These are phyloP conservation scores for Elongisporangium undulatum DNA, from an alignment of 352 stramenopile species.

Conservation along the genomic window DNA sequence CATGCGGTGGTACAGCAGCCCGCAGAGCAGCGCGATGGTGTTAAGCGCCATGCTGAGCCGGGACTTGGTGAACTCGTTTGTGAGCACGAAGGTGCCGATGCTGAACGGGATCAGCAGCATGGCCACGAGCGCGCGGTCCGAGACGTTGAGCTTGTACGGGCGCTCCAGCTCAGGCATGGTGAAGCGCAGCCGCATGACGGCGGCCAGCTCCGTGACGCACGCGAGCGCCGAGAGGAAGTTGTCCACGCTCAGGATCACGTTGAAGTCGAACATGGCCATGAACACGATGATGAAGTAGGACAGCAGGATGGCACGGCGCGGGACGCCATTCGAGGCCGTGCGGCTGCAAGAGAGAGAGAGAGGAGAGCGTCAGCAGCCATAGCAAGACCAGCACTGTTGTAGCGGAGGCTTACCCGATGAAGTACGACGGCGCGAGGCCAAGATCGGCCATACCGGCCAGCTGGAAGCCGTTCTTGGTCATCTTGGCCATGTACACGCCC, in stretches of 20 bases:
- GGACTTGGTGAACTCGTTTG: constrained; percentile 68
- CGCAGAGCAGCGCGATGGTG: constrained; percentile 35
- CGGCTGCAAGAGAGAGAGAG: constrained; percentile 23
- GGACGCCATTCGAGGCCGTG: constrained; percentile 44
- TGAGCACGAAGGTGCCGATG: constrained; percentile 55
- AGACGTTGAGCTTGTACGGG: constrained; percentile 73
- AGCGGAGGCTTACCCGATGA: constrained; percentile 85
- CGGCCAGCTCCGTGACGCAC: constrained; percentile 89
- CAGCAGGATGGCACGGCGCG: constrained; percentile 71
- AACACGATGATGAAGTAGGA: constrained; percentile 86
- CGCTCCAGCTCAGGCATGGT: constrained; percentile 62
- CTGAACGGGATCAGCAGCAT: constrained; percentile 50
- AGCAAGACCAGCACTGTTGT: constrained; percentile 9
- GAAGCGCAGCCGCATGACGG: constrained; percentile 88
- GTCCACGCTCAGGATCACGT: constrained; percentile 87
- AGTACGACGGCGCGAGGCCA: constrained; percentile 83
- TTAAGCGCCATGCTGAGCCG: constrained; percentile 49
- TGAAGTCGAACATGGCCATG: constrained; percentile 86
- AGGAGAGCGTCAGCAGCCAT: background rate
- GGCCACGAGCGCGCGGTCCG: constrained; percentile 36
- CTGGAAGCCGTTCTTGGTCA: constrained; percentile 92
- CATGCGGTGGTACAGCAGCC: constrained; percentile 52
- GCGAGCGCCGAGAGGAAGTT: constrained; percentile 92
- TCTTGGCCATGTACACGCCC: constrained; percentile 93
- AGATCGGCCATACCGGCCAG: constrained; percentile 86